Evolutionary conservation across 2,329 filamentous ascomycete species (phyloP).

Genomic region (Xylaria arbuscula): DNA sequence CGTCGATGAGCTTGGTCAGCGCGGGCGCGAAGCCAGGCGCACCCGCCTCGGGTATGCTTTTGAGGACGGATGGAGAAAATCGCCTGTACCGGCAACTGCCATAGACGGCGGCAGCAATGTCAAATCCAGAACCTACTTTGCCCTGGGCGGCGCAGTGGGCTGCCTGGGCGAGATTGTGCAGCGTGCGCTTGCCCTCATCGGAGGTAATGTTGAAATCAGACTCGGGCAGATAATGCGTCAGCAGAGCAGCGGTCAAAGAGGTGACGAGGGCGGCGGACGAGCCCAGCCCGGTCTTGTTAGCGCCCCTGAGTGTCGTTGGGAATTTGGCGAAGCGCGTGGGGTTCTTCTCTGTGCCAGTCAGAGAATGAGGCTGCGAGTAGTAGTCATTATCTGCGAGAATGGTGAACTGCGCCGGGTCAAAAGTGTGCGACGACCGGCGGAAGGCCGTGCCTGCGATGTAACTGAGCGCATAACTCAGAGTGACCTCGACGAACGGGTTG

Average conservation of each 20-base stretch:
- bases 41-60: conserved; percentile 73
- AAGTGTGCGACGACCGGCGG: conserved; percentile 57
- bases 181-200: conserved; percentile 64
- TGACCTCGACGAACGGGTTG: conserved; percentile 94
- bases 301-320: conserved; percentile 76
- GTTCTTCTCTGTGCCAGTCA: conserved; percentile 43
- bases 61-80: conserved; percentile 85
- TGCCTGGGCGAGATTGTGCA: conserved; percentile 94
- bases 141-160: conserved; percentile 96
- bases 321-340: conserved; percentile 78
- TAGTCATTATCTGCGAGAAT: conserved; percentile 97
- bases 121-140: conserved; percentile 95
- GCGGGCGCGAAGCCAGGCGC: conserved; percentile 72
- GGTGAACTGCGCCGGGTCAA: conserved; percentile 78
- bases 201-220: conserved; percentile 67
- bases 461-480: conserved; percentile 86
- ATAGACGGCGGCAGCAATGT: conserved; percentile 92
- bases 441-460: conserved; percentile 70
- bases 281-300: conserved; percentile 95
- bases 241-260: conserved; percentile 79
- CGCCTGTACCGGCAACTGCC: conserved; percentile 90
- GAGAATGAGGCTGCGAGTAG: conserved; percentile 77
- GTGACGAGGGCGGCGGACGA: conserved; percentile 96
- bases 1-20: conserved; percentile 74
- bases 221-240: conserved; percentile 77